A percentile compares a stretch with the other conserved stretches of the same genome.
These are phyloP conservation scores for Tetramitus jugosus DNA, from an alignment of 208 protist species.

Conservation along the genomic window DNA sequence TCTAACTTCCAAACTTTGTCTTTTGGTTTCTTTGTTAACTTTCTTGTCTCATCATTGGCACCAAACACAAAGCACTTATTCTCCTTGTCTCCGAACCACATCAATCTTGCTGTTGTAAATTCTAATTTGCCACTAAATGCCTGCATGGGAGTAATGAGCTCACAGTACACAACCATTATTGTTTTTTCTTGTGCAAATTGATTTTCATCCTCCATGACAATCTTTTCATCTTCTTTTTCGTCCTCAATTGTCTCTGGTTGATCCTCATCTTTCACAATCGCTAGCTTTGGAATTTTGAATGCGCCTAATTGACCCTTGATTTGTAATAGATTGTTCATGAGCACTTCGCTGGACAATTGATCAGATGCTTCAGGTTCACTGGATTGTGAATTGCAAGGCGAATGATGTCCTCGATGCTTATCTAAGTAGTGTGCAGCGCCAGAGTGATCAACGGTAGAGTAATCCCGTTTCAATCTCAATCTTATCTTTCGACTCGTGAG, in stretches of 20 bases:
- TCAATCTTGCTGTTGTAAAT: background rate
- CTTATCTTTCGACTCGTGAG: background rate
- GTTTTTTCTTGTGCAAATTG: constrained; percentile 1
- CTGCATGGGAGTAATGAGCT: constrained; percentile 10
- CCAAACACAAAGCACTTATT: background rate
- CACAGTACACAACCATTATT: background rate
- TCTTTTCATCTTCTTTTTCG: background rate
- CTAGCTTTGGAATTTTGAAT: constrained; percentile 8
- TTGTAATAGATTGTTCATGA: background rate
- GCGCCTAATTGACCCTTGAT: background rate
- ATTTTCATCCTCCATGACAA: background rate
- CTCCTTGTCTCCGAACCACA: background rate
- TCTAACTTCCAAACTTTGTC: background rate
- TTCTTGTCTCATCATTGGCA: background rate
- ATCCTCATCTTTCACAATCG: background rate
- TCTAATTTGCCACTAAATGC: constrained; percentile 1
- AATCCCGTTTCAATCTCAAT: background rate
- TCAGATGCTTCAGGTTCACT: background rate
- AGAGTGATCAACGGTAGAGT: background rate
- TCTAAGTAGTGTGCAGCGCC: background rate
- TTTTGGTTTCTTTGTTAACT: background rate
- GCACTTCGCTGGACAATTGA: background rate
- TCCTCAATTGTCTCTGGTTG: background rate
- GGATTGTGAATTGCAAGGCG: no score
- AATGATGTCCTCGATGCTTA: background rate